A percentile compares a stretch with the other conserved stretches of the same genome.
Conservation (phyloP, 495 filamentous ascomycete species). For the Penicillium pulvis region DNA sequence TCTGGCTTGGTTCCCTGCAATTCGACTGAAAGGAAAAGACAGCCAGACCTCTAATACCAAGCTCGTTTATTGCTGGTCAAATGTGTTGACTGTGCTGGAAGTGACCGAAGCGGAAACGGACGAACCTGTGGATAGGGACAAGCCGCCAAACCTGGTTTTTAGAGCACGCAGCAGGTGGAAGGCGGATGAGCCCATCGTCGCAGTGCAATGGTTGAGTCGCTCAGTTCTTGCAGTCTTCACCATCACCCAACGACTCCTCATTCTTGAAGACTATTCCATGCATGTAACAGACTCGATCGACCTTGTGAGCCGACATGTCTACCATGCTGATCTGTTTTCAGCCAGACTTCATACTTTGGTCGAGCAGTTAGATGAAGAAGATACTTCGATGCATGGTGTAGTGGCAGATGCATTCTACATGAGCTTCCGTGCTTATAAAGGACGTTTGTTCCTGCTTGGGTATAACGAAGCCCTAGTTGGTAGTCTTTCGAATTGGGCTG, state of each 20-base stretch:
- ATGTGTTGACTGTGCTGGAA: slow-evolving; percentile 89
- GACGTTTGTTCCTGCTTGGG: slow-evolving; percentile 86
- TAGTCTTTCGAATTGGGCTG: slow-evolving; percentile 96
- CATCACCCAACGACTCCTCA: slow-evolving; percentile 87
- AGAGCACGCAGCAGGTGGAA: slow-evolving; percentile 86
- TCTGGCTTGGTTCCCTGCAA: slow-evolving; percentile 95
- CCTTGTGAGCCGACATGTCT: slow-evolving; percentile 87
- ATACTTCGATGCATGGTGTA: slow-evolving; percentile 88
- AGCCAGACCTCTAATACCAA: slow-evolving; percentile 58
- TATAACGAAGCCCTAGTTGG: slow-evolving; percentile 89
- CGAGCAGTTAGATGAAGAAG: slow-evolving; percentile 85
- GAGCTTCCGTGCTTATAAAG: slow-evolving; percentile 95
- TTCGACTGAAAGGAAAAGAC: slow-evolving; percentile 80
- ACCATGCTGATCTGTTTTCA: slow-evolving; percentile 86
- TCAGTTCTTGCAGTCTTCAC: slow-evolving; percentile 91
- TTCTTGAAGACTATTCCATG: slow-evolving; percentile 87
- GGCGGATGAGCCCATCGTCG: slow-evolving; percentile 92
- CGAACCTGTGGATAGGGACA: slow-evolving; percentile 63
- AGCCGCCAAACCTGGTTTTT: slow-evolving; percentile 77
- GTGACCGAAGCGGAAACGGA: slow-evolving; percentile 68
- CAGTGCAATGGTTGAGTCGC: slow-evolving; percentile 93
- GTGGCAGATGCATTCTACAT: slow-evolving; percentile 97
- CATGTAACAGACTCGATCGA: slow-evolving; percentile 93
- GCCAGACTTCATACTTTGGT: slow-evolving; percentile 80
- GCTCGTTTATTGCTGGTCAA: slow-evolving; percentile 98